Base-by-base conservation (phyloP, 2,329 filamentous ascomycete genomes). In the Cladorrhinum sp. region DNA sequence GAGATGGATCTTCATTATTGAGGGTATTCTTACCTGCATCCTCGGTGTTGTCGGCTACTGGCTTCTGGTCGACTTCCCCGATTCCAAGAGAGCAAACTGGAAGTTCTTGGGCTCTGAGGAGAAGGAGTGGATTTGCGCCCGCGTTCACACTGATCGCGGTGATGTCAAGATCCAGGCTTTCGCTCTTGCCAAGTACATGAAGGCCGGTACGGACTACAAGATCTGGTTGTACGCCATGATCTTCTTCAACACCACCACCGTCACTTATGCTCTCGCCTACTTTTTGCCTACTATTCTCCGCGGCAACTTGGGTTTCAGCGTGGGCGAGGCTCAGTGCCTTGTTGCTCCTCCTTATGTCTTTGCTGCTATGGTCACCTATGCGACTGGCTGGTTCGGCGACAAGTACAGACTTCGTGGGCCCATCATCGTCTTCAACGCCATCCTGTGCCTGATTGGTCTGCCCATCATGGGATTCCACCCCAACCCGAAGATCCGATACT, bases 251-350 rank as follows among this genome's bases (percentile, higher is more conserved):
- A 83, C 84, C 1, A 92, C 90, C 0, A 90, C 89, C 10, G 83
- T 90, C 55, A 82, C 82, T 1, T 95, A 95, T 71, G 85, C 90
- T 0, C 82, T 95, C 8, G 88, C 89, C 1, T 93, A 90, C 73
- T 93, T 93, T 70, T 75, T 93, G 3, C 90, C 91, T 6, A 84
- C 93, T 68, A 90, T 95, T 67, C 83, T 96, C 13, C 74, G 77
- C 54, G 67, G 67, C 36, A 81, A 77, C 71, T 83, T 93, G 78
- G 82, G 84, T 13, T 93, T 91, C 77, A 78, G 74, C 51, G 78
- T 87, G 4, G 86, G 80, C 7, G 77, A 78, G 53, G 78, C 88
- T 0, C 89, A 92, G 73, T 91, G 88, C 70, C 83, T 93, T 3
- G 81, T 87, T 3, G 88, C 90, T 0, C 88, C 88, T 0, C 87